Percentiles rank a stretch among this genome's conserved stretches.
Evolutionary conservation across 2,329 filamentous ascomycete species (phyloP).

Genomic region (Aspergillus tubingensis): DNA sequence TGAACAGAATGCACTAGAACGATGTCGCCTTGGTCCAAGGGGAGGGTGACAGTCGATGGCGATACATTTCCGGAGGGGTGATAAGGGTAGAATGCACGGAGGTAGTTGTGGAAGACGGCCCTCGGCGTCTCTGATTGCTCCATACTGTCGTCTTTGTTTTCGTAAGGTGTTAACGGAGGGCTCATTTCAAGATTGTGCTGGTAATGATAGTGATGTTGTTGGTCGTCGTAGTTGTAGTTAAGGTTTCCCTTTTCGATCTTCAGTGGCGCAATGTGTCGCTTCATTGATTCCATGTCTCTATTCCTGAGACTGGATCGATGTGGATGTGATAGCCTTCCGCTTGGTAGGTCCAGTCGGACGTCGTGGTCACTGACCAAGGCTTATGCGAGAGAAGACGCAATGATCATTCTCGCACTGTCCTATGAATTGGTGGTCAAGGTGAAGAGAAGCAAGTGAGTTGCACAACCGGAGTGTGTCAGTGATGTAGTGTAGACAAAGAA

Average conservation of each 20-base stretch:
- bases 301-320: constrained; percentile 1
- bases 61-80: constrained; percentile 73
- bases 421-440: not conserved
- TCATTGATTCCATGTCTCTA: constrained; percentile 37
- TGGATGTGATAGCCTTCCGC: not conserved
- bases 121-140: constrained; percentile 50
- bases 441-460: too few relatives aligned
- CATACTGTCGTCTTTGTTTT: constrained; percentile 58
- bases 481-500: not conserved
- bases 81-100: constrained; percentile 92
- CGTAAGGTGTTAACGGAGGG: constrained; percentile 72
- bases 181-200: constrained; percentile 62
- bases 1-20: constrained; percentile 95
- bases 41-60: constrained; percentile 85
- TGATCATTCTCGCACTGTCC: constrained; percentile 29
- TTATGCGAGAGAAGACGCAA: constrained; percentile 29
- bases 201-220: constrained; percentile 30
- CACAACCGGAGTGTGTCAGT: too few relatives aligned
- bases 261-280: constrained; percentile 40
- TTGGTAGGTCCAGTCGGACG: constrained; percentile 16
- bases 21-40: constrained; percentile 86
- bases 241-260: constrained; percentile 40
- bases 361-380: constrained; percentile 35
- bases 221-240: constrained; percentile 24
- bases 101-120: constrained; percentile 86